Percentiles rank a stretch among this genome's conserved stretches.
These are phyloP conservation scores for Penicillium sp. DNA, from an alignment of 2,329 filamentous ascomycete species.

Conservation along the genomic window DNA sequence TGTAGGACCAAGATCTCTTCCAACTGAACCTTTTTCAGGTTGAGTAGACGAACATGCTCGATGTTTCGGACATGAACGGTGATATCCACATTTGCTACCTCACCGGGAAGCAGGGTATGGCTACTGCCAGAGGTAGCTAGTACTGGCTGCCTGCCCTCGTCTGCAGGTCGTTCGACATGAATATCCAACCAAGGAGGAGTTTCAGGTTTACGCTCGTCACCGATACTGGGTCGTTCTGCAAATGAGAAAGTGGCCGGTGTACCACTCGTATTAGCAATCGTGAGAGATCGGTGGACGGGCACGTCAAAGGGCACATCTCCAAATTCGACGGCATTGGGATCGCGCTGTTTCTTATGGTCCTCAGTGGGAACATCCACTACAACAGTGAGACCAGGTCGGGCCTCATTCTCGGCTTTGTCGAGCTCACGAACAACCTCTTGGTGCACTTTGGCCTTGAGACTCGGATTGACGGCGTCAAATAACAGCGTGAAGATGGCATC, in stretches of 20 bases:
- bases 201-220: slow-evolving; percentile 41
- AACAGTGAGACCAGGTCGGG: slow-evolving; percentile 75
- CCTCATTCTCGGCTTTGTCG: slow-evolving; percentile 88
- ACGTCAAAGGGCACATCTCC: slow-evolving; percentile 69
- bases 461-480: slow-evolving; percentile 81
- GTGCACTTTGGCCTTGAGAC: slow-evolving; percentile 78
- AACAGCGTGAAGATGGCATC: slow-evolving; percentile 77
- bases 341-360: slow-evolving; percentile 33
- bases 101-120: slow-evolving; percentile 76
- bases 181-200: slow-evolving; percentile 69
- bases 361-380: slow-evolving; percentile 64
- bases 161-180: slow-evolving; percentile 57
- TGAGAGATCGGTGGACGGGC: slow-evolving; percentile 65
- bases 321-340: slow-evolving; percentile 67
- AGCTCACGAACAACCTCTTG: slow-evolving; percentile 83
- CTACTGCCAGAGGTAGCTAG: slow-evolving; percentile 36
- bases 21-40: slow-evolving; percentile 62
- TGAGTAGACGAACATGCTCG: slow-evolving; percentile 65
- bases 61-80: slow-evolving; percentile 65
- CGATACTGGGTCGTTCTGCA: slow-evolving; percentile 63
- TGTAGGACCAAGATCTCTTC: slow-evolving; percentile 88
- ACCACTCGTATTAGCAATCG: slow-evolving; percentile 87
- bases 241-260: slow-evolving; percentile 78
- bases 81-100: slow-evolving; percentile 70
- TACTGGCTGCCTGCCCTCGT: slow-evolving; percentile 32